phyloP scores from a whole-genome alignment of 2,329 filamentous ascomycete genomes.

The Corynespora cassiicola region DNA sequence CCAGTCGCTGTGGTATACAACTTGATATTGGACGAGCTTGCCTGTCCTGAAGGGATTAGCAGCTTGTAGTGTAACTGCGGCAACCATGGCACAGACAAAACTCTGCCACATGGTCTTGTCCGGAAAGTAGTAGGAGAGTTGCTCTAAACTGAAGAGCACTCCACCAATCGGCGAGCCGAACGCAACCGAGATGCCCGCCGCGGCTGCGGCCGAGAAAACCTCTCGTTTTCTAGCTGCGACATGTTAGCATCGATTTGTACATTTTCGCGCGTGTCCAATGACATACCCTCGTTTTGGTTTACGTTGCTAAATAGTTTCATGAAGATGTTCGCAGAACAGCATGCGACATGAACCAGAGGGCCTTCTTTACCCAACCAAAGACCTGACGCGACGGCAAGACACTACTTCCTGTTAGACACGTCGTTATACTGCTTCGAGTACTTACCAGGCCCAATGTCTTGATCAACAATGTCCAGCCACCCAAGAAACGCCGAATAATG shows the following conservation, averaged over 20 bases:
- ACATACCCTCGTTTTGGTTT: conserved; percentile 80
- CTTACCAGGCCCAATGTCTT: conserved; percentile 87
- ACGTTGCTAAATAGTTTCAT: conserved; percentile 87
- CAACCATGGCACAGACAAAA: conserved; percentile 99
- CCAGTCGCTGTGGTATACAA: conserved; percentile 90
- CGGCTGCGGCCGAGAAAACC: conserved; percentile 88
- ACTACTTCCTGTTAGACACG: conserved; percentile 63
- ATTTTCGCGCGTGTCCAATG: too few species aligned
- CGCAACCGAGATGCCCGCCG: conserved; percentile 90
- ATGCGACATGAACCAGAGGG: conserved; percentile 92
- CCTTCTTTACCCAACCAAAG: conserved; percentile 98
- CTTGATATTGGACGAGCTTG: conserved; percentile 94
- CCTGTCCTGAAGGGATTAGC: conserved; percentile 94
- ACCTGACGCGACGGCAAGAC: conserved; percentile 88
- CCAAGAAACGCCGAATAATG: conserved; percentile 86
- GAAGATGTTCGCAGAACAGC: conserved; percentile 92
- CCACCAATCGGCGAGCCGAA: conserved; percentile 95
- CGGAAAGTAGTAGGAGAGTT: conserved; percentile 96
- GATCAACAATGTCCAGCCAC: conserved; percentile 84
- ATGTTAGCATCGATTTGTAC: conserved; percentile 33
- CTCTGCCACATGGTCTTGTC: conserved; percentile 99
- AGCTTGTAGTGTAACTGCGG: conserved; percentile 88
- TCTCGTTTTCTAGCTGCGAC: conserved; percentile 84
- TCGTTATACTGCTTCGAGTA: too few species aligned
- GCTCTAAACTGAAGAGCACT: conserved; percentile 93